Evolutionary conservation across 1,284 basidiomycete species (phyloP), one percentile per base, ranked within the genome.

Genomic region (Lentinula novae-zelandiae): DNA sequence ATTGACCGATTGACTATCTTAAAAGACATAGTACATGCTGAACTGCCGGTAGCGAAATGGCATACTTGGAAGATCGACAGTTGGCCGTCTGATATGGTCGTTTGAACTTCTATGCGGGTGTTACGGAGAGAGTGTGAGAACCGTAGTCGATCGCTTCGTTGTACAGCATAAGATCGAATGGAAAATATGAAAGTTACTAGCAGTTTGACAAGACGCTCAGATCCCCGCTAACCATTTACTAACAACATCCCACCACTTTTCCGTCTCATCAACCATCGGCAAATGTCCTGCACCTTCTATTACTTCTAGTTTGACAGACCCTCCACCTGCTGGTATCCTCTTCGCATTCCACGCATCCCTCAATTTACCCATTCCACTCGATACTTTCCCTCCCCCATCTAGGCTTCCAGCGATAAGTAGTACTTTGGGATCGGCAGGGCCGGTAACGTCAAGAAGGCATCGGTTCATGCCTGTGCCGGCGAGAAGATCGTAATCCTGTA

Each of bases 211-310:
- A 38, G 36, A 38, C 2, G 13, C 10, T 50, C 22, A 50, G n/a
- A 60, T 33, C n/a, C 33, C 36, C 34, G 13, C 44, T 20, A 60
- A 50, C 53, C 53, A 78, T 3, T 48, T 56, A 3, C 63, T 63
- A 33, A 78, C 63, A 36, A 67, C 65, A 17, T 68, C 66, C 68
- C 72, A 76, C 62, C 77, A 82, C 33, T 62, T 62, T 60, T 76
- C 73, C 2, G 79, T 76, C 57, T 73, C 70, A 65, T 82, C 81
- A 7, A 82, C 69, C 80, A 82, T 82, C 0, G 81, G 81, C 6
- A 82, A 67, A 70, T 82, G 80, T 0, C 81, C 80, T 0, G 78
- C 71, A 9, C 68, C 68, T 20, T 68, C 68, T 4, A 82, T 71
- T 40, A 69, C 70, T n/a, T 67, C 67, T 62, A 72, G 77, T 34